Conservation (phyloP, 1,284 basidiomycete species). For the Malassezia globosa region DNA sequence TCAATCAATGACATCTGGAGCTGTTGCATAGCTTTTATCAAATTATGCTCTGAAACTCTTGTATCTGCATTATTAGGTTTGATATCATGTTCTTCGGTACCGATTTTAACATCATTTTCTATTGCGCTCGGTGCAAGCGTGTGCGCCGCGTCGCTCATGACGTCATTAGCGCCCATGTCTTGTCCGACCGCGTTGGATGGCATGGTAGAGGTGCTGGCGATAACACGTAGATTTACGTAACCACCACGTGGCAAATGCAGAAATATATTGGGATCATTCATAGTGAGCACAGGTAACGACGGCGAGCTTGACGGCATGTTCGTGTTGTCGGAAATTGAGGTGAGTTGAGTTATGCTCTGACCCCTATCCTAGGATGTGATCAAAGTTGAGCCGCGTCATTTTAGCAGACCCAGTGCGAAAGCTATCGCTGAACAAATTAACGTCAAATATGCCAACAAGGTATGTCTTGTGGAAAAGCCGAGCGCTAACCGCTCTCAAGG, state of each 20-base stretch:
- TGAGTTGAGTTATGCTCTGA: not conserved
- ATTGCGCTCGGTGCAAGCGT: not conserved
- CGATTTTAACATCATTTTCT: not conserved
- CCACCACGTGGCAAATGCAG: too few relatives aligned
- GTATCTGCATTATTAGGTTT: not conserved
- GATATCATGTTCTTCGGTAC: not conserved
- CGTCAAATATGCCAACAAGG: conserved; percentile 81
- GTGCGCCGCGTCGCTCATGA: conserved; percentile 13
- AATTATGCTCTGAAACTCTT: conserved; percentile 29
- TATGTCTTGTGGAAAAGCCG: too few relatives aligned
- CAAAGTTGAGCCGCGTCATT: conserved; percentile 63
- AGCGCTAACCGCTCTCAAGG: too few relatives aligned
- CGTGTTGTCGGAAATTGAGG: conserved; percentile 30
- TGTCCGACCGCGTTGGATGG: too few relatives aligned
- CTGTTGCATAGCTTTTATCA: conserved; percentile 25
- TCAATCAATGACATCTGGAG: conserved; percentile 19
- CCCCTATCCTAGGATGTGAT: conserved; percentile 63
- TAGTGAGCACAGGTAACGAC: too few relatives aligned
- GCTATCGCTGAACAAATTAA: conserved; percentile 69
- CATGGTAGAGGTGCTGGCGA: too few relatives aligned
- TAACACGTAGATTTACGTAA: too few relatives aligned
- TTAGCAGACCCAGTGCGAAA: conserved; percentile 60
- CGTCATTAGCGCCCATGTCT: conserved; percentile 13
- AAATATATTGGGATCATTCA: too few relatives aligned
- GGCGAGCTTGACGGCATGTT: too few relatives aligned